Conservation (phyloP, 495 filamentous ascomycete genomes). For the Neurospora tetrasperma region DNA sequence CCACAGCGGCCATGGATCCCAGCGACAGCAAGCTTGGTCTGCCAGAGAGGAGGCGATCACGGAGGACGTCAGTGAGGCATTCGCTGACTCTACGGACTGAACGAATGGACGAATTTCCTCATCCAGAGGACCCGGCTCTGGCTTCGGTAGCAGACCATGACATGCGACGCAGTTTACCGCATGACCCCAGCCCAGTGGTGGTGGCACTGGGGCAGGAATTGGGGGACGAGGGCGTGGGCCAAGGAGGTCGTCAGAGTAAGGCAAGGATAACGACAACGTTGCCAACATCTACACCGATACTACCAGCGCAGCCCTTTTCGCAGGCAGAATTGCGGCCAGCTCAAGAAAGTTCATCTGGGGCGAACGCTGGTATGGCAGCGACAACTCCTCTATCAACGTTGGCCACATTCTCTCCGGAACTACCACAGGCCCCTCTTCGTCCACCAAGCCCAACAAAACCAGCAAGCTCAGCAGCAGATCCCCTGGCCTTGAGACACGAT, state of each 20-base stretch:
- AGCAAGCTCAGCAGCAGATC: constrained; percentile 22
- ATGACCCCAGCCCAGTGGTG: background rate
- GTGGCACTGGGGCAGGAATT: background rate
- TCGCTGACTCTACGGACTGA: constrained; percentile 14
- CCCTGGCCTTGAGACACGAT: constrained; percentile 33
- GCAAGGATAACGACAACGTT: background rate
- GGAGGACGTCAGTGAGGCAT: constrained; percentile 26
- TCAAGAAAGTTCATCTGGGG: background rate
- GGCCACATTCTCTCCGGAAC: background rate
- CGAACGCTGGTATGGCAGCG: background rate
- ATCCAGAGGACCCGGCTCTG: background rate
- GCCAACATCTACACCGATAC: background rate
- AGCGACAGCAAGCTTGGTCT: constrained; percentile 20
- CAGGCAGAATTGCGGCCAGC: background rate
- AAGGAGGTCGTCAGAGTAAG: constrained; percentile 6
- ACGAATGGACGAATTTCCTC: background rate
- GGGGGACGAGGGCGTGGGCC: background rate
- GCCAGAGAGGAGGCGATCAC: background rate
- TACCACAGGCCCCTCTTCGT: constrained; percentile 9
- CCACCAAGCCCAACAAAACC: constrained; percentile 41
- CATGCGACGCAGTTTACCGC: background rate
- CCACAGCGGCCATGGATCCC: constrained; percentile 24
- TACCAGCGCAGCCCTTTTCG: background rate
- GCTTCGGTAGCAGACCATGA: background rate
- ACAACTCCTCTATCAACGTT: no score